Evolutionary conservation across 345 rosid species (phyloP), one percentile per base, ranked within the genome.

Genomic region (Aquilaria sinensis): DNA sequence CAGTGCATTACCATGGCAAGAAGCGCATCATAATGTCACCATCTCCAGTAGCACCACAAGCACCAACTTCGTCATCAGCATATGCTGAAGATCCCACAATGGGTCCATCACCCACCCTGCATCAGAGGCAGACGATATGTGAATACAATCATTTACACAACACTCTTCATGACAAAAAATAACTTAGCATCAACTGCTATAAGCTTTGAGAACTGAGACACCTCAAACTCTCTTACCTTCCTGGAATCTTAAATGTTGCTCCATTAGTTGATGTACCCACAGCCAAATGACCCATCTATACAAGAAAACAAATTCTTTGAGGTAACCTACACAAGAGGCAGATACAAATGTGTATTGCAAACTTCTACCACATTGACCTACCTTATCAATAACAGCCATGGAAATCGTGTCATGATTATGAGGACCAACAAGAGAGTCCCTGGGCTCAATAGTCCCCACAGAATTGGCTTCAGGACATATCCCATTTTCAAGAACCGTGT

Each of bases 1-100:
- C 58, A 63, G 49, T 52, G 52, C 51, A 65, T 56, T 85, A 90
- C 98, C 98, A 90, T 41, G 98, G 97, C 70, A 93, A 87, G 75
- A 93, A 93, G 67, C 92, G 96, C 98, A 93, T 90, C 97, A 93
- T 93, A 73, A 85, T 80, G 78, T 90, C 98, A 2, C 98, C 97
- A 58, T 93, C 97, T 54, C 97, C 98, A 37, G 96, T 90, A 47
- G 98, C 98, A 58, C 97, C 97, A 73, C 98, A 93, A 71, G 97
- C 98, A 70, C 97, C 98, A 8, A 88, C 82, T 69, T 86, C 98
- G 72, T 72, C 76, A 60, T 83, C 89, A 5, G 94, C 96, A 62
- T 90, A 90, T 31, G 96, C 86, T 61, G 97, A 80, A 72, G 98
- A 93, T 34, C 98, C 98, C 0, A 69, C 87, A 30, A 93, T 90